phyloP scores from a whole-genome alignment of 2,329 filamentous ascomycete genomes.

The Trichoderma atrobrunneum region DNA sequence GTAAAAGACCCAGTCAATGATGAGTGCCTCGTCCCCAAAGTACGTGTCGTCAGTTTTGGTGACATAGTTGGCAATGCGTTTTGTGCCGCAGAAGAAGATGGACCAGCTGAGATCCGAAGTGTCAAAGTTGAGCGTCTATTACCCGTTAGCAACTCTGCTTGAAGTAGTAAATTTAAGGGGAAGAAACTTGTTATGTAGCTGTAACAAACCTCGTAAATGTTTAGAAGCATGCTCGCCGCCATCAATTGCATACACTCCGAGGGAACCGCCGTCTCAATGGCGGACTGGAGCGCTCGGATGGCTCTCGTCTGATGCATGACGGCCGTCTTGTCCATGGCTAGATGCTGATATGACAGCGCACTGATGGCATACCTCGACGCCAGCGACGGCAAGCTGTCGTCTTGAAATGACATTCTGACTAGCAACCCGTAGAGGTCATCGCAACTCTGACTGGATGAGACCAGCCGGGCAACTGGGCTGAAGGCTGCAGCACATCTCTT shows the following conservation, averaged over 20 bases:
- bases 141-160: not conserved
- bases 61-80: slow-evolving; percentile 3
- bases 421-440: slow-evolving; percentile 10
- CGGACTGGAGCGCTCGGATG: slow-evolving; percentile 7
- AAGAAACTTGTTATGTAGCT: fast-evolving
- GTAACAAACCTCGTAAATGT: slow-evolving; percentile 11
- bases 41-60: not conserved
- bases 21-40: slow-evolving; percentile 10
- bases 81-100: slow-evolving; percentile 19
- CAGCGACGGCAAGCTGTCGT: slow-evolving; percentile 14
- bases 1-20: slow-evolving; percentile 20
- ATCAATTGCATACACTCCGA: slow-evolving; percentile 12
- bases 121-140: slow-evolving; percentile 18
- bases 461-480: slow-evolving; percentile 5
- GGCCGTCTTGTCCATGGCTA: not conserved
- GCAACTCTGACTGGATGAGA: slow-evolving; percentile 7
- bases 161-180: not conserved
- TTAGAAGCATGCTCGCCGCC: slow-evolving; percentile 17
- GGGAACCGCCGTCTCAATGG: slow-evolving; percentile 6
- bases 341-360: slow-evolving; percentile 15
- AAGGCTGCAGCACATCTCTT: not conserved
- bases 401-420: slow-evolving; percentile 6
- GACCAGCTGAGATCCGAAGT: slow-evolving; percentile 16
- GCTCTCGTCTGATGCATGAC: slow-evolving; percentile 15
- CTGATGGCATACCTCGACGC: slow-evolving; percentile 8